phyloP scores from a whole-genome alignment of 345 rosid species.

The Populus pruinosa region DNA sequence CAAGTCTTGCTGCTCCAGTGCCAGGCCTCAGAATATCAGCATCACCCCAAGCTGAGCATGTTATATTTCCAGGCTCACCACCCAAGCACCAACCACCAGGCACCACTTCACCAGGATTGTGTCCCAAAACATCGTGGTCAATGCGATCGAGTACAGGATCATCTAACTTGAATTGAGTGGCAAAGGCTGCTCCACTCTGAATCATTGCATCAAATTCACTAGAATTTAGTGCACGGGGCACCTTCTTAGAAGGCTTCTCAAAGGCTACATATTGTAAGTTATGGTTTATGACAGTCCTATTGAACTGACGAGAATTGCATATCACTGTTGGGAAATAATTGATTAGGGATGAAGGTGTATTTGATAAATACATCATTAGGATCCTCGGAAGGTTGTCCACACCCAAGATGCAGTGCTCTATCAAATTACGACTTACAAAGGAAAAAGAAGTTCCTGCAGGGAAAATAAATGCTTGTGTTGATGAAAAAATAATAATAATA shows the following conservation, averaged over 20 bases:
- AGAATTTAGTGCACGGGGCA: conserved; percentile 43
- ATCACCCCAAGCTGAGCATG: conserved; percentile 83
- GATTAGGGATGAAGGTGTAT: conserved; percentile 63
- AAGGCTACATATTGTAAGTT: conserved; percentile 56
- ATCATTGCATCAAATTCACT: conserved; percentile 63
- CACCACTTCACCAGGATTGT: conserved; percentile 49
- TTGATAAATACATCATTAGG: conserved; percentile 85
- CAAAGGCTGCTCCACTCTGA: conserved; percentile 84
- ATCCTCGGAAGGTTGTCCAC: conserved; percentile 88
- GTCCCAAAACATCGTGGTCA: conserved; percentile 64
- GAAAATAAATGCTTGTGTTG: background rate
- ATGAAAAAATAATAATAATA: too few relatives aligned
- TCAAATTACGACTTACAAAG: conserved; percentile 62
- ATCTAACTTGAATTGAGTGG: conserved; percentile 44
- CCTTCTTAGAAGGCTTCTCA: conserved; percentile 39
- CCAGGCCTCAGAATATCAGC: conserved; percentile 81
- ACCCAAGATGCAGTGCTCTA: conserved; percentile 79
- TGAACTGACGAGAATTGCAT: conserved; percentile 66
- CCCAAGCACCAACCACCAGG: conserved; percentile 98
- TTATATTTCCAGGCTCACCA: conserved; percentile 48
- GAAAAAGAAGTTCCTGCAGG: conserved; percentile 73
- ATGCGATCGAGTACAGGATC: conserved; percentile 67
- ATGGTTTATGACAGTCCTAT: conserved; percentile 61
- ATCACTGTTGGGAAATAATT: conserved; percentile 79
- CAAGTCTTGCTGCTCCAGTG: conserved; percentile 72